A percentile compares a stretch with the other conserved stretches of the same genome.
These are phyloP conservation scores for Tetracladium marchalianum DNA, from an alignment of 495 filamentous ascomycete species.

Conservation along the genomic window DNA sequence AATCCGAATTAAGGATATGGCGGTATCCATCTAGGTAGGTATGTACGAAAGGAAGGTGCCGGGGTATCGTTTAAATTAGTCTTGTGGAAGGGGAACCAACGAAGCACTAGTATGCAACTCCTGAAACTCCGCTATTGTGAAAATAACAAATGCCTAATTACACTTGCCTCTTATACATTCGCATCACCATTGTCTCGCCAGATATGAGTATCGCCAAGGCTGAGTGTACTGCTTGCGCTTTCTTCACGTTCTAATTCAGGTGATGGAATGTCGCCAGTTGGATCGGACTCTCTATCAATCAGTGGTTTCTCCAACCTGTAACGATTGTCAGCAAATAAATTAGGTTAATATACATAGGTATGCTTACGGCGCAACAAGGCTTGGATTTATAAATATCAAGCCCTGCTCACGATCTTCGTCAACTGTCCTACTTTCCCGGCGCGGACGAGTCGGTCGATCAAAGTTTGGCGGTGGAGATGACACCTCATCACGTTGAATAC, in stretches of 20 bases:
- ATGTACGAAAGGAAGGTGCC: conserved; percentile 2
- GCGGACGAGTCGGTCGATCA: conserved; percentile 23
- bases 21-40: conserved; percentile 1
- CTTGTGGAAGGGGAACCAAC: conserved; percentile 3
- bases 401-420: conserved; percentile 62
- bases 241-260: conserved; percentile 7
- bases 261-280: conserved; percentile 2
- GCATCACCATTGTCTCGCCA: conserved; percentile 35
- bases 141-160: not conserved
- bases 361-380: conserved; percentile 53
- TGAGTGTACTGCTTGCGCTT: conserved; percentile 31
- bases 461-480: conserved; percentile 26
- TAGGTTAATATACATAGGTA: not conserved
- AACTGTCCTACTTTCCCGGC: conserved; percentile 39
- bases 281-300: conserved; percentile 29
- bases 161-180: conserved; percentile 19
- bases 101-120: not conserved
- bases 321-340: conserved; percentile 13
- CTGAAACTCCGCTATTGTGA: not conserved
- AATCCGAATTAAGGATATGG: not conserved
- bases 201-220: conserved; percentile 46
- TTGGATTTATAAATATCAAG: conserved; percentile 63
- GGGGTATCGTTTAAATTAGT: not conserved
- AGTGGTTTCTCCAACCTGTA: conserved; percentile 38
- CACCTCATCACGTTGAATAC: conserved; percentile 51